Evolutionary conservation across 2,329 filamentous ascomycete species (phyloP).

Genomic region (Pseudocercospora pini-densiflorae): DNA sequence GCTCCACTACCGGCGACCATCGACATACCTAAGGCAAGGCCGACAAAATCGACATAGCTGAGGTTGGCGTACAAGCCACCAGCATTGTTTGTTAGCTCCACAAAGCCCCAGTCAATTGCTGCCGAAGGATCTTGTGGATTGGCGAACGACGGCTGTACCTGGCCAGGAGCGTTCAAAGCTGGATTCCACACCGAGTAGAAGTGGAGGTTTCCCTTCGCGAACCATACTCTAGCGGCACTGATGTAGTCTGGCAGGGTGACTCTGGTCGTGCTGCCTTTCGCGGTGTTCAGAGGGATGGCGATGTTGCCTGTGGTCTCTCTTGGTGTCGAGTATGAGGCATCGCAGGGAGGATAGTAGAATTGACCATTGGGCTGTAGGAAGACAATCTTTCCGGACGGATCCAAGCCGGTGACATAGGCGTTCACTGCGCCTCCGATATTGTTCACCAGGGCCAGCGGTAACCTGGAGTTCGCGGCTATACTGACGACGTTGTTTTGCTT

Average conservation of each 20-base stretch:
- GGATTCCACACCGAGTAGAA: slow-evolving; percentile 47
- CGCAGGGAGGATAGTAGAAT: slow-evolving; percentile 50
- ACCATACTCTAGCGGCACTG: slow-evolving; percentile 51
- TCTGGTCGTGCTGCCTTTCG: slow-evolving; percentile 45
- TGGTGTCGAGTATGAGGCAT: slow-evolving; percentile 38
- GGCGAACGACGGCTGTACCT: slow-evolving; percentile 56
- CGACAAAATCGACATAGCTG: slow-evolving; percentile 38
- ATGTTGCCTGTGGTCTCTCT: slow-evolving; percentile 45
- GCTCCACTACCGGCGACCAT: slow-evolving; percentile 55
- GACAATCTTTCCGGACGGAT: slow-evolving; percentile 47
- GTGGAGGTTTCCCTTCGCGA: slow-evolving; percentile 48
- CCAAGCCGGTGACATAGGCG: slow-evolving; percentile 54
- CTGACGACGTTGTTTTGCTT: slow-evolving; percentile 14
- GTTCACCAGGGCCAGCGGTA: slow-evolving; percentile 47
- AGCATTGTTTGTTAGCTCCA: slow-evolving; percentile 51
- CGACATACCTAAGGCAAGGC: slow-evolving; percentile 58
- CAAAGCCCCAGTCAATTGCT: slow-evolving; percentile 49
- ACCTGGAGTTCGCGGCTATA: slow-evolving; percentile 11
- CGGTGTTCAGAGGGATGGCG: slow-evolving; percentile 45
- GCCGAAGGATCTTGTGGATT: slow-evolving; percentile 45
- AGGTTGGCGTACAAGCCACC: slow-evolving; percentile 51
- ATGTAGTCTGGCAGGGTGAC: slow-evolving; percentile 55
- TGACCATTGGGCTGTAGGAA: slow-evolving; percentile 50
- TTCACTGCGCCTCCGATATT: slow-evolving; percentile 49
- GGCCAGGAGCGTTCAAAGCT: slow-evolving; percentile 37